Evolutionary conservation across 2,329 filamentous ascomycete species (phyloP).

Genomic region (Aspergillus flavus): DNA sequence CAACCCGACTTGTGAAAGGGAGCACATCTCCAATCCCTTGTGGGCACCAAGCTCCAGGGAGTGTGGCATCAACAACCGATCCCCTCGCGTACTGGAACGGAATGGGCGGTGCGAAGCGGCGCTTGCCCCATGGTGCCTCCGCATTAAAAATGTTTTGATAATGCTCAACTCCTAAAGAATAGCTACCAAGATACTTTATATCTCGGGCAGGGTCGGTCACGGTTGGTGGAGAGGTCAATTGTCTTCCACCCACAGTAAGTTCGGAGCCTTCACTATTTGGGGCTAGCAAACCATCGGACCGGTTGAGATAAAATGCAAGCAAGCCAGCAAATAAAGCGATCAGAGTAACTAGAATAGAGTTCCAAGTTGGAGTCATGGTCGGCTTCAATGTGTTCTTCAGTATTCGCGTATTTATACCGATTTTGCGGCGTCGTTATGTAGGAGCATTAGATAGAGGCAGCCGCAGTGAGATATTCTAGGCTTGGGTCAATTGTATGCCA

Average conservation of each 20-base stretch:
- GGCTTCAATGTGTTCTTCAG: background rate
- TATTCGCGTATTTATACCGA: background rate
- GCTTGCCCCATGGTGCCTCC: constrained; percentile 16
- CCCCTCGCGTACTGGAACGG: constrained; percentile 8
- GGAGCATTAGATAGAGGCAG: background rate
- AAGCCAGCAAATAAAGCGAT: background rate
- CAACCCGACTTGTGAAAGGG: constrained; percentile 21
- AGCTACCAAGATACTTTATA: constrained; percentile 18
- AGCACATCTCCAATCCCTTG: constrained; percentile 22
- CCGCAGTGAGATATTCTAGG: no score
- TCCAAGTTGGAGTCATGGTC: background rate
- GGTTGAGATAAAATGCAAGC: background rate
- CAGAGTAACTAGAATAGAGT: background rate
- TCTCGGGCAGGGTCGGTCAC: constrained; percentile 6
- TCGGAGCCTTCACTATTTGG: background rate
- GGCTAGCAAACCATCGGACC: background rate
- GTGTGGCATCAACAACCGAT: constrained; percentile 21
- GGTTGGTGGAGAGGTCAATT: background rate
- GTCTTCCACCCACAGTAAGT: background rate
- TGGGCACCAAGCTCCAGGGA: constrained; percentile 21
- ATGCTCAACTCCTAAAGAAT: constrained; percentile 13
- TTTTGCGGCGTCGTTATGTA: background rate
- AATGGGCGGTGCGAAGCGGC: constrained; percentile 20
- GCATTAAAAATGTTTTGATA: constrained; percentile 26
- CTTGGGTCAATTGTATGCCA: no score